Conservation (phyloP, 2,329 filamentous ascomycete species). For the Septoria petroselini region DNA sequence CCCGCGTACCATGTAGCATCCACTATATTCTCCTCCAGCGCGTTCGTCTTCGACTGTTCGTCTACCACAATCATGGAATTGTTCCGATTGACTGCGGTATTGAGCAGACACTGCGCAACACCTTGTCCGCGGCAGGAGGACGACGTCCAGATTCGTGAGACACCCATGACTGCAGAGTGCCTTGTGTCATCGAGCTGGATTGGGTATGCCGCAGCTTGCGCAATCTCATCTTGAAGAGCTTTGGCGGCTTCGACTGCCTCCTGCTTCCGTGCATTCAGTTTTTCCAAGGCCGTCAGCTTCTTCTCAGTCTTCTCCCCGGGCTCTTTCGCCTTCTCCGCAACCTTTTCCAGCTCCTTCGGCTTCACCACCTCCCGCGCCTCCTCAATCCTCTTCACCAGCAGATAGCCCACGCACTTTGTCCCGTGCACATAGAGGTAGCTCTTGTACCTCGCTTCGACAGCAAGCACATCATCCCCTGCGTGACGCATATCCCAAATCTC, state of each 20-base stretch:
- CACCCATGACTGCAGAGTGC: slow-evolving; percentile 53
- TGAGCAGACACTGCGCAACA: slow-evolving; percentile 56
- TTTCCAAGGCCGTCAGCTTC: slow-evolving; percentile 21
- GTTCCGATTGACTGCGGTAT: slow-evolving; percentile 37
- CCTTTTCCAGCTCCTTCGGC: slow-evolving; percentile 13
- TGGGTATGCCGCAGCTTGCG: slow-evolving; percentile 20
- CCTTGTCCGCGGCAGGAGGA: slow-evolving; percentile 55
- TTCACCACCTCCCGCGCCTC: slow-evolving; percentile 53
- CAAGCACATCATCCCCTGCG: slow-evolving; percentile 28
- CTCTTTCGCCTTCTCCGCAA: slow-evolving; percentile 12
- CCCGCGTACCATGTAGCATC: background rate
- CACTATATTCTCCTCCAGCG: background rate
- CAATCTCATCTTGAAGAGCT: slow-evolving; percentile 13
- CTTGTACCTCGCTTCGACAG: slow-evolving; percentile 51
- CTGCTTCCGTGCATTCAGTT: slow-evolving; percentile 28
- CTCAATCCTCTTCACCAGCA: slow-evolving; percentile 60
- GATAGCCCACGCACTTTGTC: slow-evolving; percentile 60
- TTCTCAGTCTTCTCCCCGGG: slow-evolving; percentile 17
- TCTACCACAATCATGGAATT: slow-evolving; percentile 13
- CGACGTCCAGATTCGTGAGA: slow-evolving; percentile 65
- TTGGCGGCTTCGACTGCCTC: slow-evolving; percentile 18
- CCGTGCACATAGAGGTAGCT: slow-evolving; percentile 61
- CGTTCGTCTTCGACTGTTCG: background rate
- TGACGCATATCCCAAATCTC: slow-evolving; percentile 53
- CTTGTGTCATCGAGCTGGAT: slow-evolving; percentile 25